Evolutionary conservation across 2,329 filamentous ascomycete genomes (phyloP).

Genomic region (Leptographium flavum): DNA sequence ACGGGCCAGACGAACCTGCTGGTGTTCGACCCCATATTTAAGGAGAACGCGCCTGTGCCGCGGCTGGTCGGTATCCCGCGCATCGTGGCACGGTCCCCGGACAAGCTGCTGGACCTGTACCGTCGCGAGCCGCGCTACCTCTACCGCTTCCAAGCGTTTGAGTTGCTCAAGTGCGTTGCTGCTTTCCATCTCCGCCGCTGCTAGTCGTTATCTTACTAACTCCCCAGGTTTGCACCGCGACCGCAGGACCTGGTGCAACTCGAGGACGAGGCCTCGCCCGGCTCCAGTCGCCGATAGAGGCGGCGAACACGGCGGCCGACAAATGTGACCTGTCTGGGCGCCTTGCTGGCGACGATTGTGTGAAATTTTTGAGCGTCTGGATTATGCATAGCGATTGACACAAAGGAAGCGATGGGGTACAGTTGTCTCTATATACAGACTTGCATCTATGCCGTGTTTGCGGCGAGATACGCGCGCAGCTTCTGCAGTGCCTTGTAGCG

Average conservation of each 20-base stretch:
- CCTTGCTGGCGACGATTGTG: neutral
- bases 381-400: neutral
- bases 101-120: conserved; percentile 54
- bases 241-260: neutral
- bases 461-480: conserved; percentile 65
- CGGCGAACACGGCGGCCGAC: neutral
- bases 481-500: conserved; percentile 77
- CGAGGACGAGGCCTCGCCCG: neutral
- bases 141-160: conserved; percentile 59
- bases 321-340: neutral
- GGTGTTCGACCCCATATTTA: conserved; percentile 79
- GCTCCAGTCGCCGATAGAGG: neutral
- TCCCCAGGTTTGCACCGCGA: neutral
- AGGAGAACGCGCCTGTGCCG: conserved; percentile 48
- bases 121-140: conserved; percentile 56
- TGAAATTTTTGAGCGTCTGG: neutral
- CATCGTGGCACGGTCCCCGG: conserved; percentile 30
- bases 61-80: conserved; percentile 35
- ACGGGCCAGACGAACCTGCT: conserved; percentile 56
- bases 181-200: too few species aligned
- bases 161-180: conserved; percentile 52
- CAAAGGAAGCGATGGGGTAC: too few species aligned
- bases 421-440: too few species aligned
- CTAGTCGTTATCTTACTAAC: neutral
- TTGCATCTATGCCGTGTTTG: conserved; percentile 13